Conservation (phyloP, 2,329 filamentous ascomycete species). For the Colletotrichum sp. region DNA sequence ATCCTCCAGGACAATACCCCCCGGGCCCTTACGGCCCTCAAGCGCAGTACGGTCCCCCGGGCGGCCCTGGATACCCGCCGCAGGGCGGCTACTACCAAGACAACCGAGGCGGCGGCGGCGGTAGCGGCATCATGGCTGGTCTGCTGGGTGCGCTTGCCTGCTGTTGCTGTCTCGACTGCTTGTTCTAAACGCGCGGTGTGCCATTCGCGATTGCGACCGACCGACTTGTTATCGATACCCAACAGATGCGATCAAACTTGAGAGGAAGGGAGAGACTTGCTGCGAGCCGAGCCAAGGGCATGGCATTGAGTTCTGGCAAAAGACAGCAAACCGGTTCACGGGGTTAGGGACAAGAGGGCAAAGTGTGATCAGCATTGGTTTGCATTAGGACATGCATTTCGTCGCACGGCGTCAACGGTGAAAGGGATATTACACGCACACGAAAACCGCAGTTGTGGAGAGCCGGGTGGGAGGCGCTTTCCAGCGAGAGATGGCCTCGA, state of each 20-base stretch:
- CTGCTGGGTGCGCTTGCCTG: constrained; percentile 58
- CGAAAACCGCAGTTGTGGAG: not conserved
- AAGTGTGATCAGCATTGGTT: not conserved
- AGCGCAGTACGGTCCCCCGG: constrained; percentile 21
- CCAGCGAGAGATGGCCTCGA: not conserved
- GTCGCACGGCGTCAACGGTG: not conserved
- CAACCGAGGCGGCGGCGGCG: constrained; percentile 31
- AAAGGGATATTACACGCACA: not conserved
- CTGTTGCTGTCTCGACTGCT: constrained; percentile 62
- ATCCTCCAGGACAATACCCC: constrained; percentile 28
- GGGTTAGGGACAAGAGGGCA: not conserved
- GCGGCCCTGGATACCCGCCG: constrained; percentile 30
- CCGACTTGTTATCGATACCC: constrained; percentile 4
- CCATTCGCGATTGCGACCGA: constrained; percentile 4
- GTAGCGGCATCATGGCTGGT: constrained; percentile 45
- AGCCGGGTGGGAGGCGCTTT: not conserved
- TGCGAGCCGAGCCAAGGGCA: not conserved
- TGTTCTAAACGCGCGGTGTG: constrained; percentile 50
- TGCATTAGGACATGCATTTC: not conserved
- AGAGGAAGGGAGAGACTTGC: not conserved
- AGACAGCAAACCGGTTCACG: not conserved
- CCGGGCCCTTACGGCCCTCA: constrained; percentile 24
- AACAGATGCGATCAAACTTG: not conserved
- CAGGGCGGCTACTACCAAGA: constrained; percentile 33
- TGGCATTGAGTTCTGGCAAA: not conserved